These are phyloP conservation scores for Nakazawaea wickerhamii DNA, from an alignment of 805 yeast species.

Conservation along the genomic window DNA sequence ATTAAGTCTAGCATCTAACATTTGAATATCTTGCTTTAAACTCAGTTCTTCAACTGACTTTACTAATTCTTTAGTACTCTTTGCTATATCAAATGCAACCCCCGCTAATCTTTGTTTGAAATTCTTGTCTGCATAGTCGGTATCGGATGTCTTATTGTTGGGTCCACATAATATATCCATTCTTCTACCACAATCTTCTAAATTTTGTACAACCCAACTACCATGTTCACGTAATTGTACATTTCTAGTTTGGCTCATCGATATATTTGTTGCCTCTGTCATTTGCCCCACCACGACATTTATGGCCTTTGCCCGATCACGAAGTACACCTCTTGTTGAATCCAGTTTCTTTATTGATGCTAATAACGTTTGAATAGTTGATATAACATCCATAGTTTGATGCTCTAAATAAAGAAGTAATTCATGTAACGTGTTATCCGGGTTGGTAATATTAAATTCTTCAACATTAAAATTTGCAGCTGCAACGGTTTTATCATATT, in stretches of 20 bases:
- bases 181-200: conserved; percentile 79
- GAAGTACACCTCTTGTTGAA: conserved; percentile 68
- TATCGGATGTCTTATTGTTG: conserved; percentile 37
- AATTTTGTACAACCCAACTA: conserved; percentile 79
- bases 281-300: conserved; percentile 74
- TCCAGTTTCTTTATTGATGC: conserved; percentile 72
- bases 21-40: conserved; percentile 77
- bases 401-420: conserved; percentile 83
- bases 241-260: conserved; percentile 87
- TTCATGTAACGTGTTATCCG: conserved; percentile 83
- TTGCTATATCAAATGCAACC: conserved; percentile 92
- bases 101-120: conserved; percentile 94
- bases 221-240: conserved; percentile 85
- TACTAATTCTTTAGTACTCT: conserved; percentile 91
- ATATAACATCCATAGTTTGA: conserved; percentile 87
- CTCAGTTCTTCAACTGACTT: conserved; percentile 95
- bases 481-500: conserved; percentile 40
- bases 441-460: conserved; percentile 75
- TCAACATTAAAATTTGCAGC: conserved; percentile 63
- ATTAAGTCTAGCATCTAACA: conserved; percentile 59
- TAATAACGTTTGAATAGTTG: conserved; percentile 79
- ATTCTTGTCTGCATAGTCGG: conserved; percentile 76
- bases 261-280: conserved; percentile 82
- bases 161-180: conserved; percentile 63
- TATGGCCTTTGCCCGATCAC: conserved; percentile 71